Conservation (phyloP, 306 rosid genomes). For the Dalbergia cultrata region DNA sequence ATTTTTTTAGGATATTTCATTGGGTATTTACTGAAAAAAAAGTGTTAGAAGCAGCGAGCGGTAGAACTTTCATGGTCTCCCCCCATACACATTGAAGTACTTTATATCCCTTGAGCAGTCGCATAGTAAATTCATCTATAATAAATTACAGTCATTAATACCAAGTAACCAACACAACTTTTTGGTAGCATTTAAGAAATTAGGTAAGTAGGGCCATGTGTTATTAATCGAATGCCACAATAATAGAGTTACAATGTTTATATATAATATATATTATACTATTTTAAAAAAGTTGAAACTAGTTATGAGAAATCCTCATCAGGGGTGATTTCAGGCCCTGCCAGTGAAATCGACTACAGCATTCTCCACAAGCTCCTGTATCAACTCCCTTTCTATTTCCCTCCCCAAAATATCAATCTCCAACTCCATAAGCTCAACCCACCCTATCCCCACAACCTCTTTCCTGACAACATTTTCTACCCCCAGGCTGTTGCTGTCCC, state of each 20-base stretch:
- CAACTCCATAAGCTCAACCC: conserved; percentile 68
- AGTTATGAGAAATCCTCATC: conserved; percentile 26
- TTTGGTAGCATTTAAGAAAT: conserved; percentile 61
- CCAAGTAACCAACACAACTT: conserved; percentile 31
- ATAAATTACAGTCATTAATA: conserved; percentile 10
- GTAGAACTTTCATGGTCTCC: neutral
- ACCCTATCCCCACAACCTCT: conserved; percentile 75
- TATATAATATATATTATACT: no score
- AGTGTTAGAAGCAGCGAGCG: no score
- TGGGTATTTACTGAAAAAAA: no score
- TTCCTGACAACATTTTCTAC: conserved; percentile 77
- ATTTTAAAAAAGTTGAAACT: no score
- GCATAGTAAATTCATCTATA: neutral
- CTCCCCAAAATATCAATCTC: conserved; percentile 75
- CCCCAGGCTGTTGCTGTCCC: conserved; percentile 76
- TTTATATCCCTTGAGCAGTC: neutral
- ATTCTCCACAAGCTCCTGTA: conserved; percentile 82
- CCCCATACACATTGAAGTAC: neutral
- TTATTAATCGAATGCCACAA: conserved; percentile 58
- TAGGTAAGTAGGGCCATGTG: conserved; percentile 52
- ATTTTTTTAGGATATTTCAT: no score
- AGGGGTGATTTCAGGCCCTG: conserved; percentile 42
- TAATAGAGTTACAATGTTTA: conserved; percentile 47
- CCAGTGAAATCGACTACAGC: conserved; percentile 71
- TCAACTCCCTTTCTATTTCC: conserved; percentile 74